A percentile compares a stretch with the other conserved stretches of the same genome.
Evolutionary conservation across 2,329 filamentous ascomycete species (phyloP).

Genomic region (Sarocladium brachiariae): DNA sequence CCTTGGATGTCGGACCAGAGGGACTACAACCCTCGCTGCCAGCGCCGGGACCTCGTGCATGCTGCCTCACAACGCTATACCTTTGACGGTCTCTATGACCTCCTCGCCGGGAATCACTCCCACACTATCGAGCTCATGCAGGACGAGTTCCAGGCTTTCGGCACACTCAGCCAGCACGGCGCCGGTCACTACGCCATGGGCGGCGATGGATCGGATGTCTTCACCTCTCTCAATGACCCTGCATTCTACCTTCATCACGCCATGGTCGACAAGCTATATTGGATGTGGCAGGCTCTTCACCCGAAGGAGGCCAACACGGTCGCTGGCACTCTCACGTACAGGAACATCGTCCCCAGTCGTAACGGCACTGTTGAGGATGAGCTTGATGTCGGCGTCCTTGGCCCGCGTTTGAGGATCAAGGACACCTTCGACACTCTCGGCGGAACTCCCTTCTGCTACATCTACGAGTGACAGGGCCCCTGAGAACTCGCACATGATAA

Average conservation of each 20-base stretch:
- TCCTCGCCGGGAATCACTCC: conserved; percentile 10
- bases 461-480: conserved; percentile 5
- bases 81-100: conserved; percentile 10
- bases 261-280: conserved; percentile 21
- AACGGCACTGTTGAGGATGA: conserved; percentile 16
- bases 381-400: conserved; percentile 18
- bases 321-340: conserved; percentile 14
- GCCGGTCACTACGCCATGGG: conserved; percentile 29
- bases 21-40: conserved; percentile 37
- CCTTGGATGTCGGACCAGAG: not conserved
- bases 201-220: conserved; percentile 27
- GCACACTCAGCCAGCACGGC: conserved; percentile 23
- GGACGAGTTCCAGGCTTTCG: conserved; percentile 21
- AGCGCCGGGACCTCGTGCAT: conserved; percentile 32
- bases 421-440: conserved; percentile 10
- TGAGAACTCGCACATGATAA: too few species aligned
- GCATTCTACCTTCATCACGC: conserved; percentile 20
- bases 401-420: conserved; percentile 14
- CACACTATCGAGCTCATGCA: conserved; percentile 13
- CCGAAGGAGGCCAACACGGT: conserved; percentile 13
- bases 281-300: conserved; percentile 17
- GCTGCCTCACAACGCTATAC: conserved; percentile 16
- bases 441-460: conserved; percentile 6
- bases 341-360: conserved; percentile 14
- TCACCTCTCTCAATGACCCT: conserved; percentile 23